Percentiles rank a stretch among this genome's conserved stretches.
Evolutionary conservation across 805 yeast species (phyloP).

Genomic region (Yarrowia bubula): DNA sequence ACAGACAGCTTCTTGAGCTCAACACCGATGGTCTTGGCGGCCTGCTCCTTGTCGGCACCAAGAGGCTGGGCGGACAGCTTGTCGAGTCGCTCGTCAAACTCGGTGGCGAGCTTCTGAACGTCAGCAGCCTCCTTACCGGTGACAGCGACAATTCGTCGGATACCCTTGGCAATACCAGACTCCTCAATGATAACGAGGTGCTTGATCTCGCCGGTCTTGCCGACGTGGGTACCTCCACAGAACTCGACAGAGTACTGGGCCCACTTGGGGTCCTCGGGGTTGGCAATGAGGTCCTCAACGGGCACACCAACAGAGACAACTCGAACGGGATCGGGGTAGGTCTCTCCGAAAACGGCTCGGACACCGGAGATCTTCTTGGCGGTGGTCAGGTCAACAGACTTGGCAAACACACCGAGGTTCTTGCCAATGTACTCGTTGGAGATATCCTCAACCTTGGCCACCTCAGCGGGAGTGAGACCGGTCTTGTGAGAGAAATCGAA

Average conservation of each 20-base stretch:
- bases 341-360: conserved; percentile 98
- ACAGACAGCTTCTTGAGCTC: conserved; percentile 77
- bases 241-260: conserved; percentile 78
- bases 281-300: conserved; percentile 71
- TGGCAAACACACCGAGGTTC: conserved; percentile 70
- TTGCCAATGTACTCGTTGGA: conserved; percentile 68
- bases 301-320: conserved; percentile 95
- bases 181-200: conserved; percentile 89
- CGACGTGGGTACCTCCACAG: conserved; percentile 99
- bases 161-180: conserved; percentile 97
- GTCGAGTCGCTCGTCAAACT: conserved; percentile 60
- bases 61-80: conserved; percentile 62
- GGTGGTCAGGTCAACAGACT: conserved; percentile 70
- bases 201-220: conserved; percentile 88
- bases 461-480: conserved; percentile 68
- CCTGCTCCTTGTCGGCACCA: conserved; percentile 76
- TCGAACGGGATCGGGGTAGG: conserved; percentile 98
- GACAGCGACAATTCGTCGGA: conserved; percentile 95
- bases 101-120: conserved; percentile 80
- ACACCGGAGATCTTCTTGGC: conserved; percentile 80
- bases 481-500: conserved; percentile 95
- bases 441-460: conserved; percentile 71
- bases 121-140: conserved; percentile 88
- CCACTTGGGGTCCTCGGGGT: conserved; percentile 79
- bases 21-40: conserved; percentile 79